Base-by-base conservation (phyloP, 2,329 filamentous ascomycete genomes). In the Pseudogymnoascus sp. region DNA sequence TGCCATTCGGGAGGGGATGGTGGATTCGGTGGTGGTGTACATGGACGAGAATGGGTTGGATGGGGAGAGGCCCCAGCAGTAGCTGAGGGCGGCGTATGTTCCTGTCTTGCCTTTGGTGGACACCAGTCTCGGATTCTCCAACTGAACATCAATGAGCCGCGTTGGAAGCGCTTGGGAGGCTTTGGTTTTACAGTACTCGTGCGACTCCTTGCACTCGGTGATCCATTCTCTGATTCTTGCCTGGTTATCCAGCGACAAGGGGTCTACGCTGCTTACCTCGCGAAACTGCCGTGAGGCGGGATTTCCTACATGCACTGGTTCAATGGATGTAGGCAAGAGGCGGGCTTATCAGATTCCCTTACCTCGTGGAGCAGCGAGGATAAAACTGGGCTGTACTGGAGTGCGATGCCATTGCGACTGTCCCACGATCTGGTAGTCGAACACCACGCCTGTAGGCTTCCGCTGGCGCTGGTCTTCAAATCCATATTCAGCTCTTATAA, bases 71-170 rank as follows among this genome's bases (percentile, higher is more conserved):
- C 69, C 70, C 70, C 69, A 71, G 15, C 65, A 68, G 55, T 72
- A 68, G 29, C 67, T 68, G 9, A 72, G 62, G 4, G 67, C 66
- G n/a, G 68, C 64, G 37, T 69, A 72, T 60, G 55, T 61, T 13
- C 58, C 15, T 21, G n/a, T 8, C 27, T n/a, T 10, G 3, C 29
- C 35, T 7, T 10, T 21, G 9, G 58, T 37, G 9, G 21, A 36
- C 21, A 48, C 58, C 6, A 60, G 8, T 1, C 4, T 4, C 13
- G 52, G 52, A 27, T 33, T 58, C 12, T 2, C 3, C 10, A 13
- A 8, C 12, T 37, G 29, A 1, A 58, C 52, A 6, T 58, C 52
- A 13, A 58, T 58, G 18, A 58, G 18, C 5, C 52, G 40, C 12
- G 40, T 45, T 45, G 40, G 21, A 12, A 45, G 40, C 10, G n/a